These are phyloP conservation scores for Boletus vinaceobasis DNA, from an alignment of 768 basidiomycete species.

Conservation along the genomic window DNA sequence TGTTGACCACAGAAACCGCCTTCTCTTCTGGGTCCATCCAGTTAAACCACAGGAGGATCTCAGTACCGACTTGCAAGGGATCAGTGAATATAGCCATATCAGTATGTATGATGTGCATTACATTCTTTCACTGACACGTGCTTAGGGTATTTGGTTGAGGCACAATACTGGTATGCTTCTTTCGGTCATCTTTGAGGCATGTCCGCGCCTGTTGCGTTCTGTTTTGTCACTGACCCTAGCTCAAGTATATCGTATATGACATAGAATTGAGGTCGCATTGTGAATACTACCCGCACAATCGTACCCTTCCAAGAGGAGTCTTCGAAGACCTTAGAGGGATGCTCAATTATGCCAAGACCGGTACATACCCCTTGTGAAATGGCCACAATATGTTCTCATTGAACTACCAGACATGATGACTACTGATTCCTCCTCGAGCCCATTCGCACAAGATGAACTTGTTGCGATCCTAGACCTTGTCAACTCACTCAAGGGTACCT, in stretches of 20 bases:
- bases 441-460: conserved; percentile 12
- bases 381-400: not conserved
- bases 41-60: not conserved
- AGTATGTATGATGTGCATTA: no score
- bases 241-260: conserved; percentile 1
- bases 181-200: not conserved
- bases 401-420: conserved; percentile 10
- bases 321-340: conserved; percentile 15
- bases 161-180: no score
- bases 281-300: conserved; percentile 12
- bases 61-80: not conserved
- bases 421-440: conserved; percentile 16
- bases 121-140: no score
- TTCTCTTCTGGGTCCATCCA: no score
- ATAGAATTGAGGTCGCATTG: conserved; percentile 12
- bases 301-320: not conserved
- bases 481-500: conserved; percentile 12
- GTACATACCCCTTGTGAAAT: not conserved
- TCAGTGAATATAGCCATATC: not conserved
- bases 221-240: not conserved
- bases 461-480: conserved; percentile 11
- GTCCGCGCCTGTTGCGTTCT: not conserved
- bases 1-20: conserved; percentile 9
- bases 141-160: no score
- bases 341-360: conserved; percentile 15